Percentiles rank a stretch among this genome's conserved stretches.
Conservation (phyloP, 495 filamentous ascomycete species). For the Trichoderma reesei region DNA sequence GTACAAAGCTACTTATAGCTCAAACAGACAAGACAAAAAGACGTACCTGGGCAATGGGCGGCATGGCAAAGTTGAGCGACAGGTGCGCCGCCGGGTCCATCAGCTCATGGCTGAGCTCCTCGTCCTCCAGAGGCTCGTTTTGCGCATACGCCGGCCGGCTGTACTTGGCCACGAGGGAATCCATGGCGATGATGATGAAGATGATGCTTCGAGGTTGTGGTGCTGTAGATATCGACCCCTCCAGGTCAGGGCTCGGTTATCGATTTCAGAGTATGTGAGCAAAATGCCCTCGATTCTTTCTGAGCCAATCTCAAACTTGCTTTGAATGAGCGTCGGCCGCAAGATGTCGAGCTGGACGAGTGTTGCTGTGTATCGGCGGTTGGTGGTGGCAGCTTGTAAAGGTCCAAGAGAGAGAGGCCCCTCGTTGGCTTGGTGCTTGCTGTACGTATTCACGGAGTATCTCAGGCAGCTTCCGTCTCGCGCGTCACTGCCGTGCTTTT, state of each 20-base stretch:
- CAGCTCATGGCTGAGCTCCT: slow-evolving; percentile 61
- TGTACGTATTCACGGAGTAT: not conserved
- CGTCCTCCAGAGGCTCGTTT: slow-evolving; percentile 60
- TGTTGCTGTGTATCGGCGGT: not conserved
- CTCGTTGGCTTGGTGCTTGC: not conserved
- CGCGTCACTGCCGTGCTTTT: slow-evolving; percentile 7
- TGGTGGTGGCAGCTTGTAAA: not conserved
- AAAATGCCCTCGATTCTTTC: no score
- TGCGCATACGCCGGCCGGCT: slow-evolving; percentile 55
- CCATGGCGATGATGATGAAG: slow-evolving; percentile 38
- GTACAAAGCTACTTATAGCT: not conserved
- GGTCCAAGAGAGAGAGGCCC: not conserved
- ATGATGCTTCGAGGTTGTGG: not conserved
- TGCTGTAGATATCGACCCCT: not conserved
- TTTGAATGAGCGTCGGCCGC: no score
- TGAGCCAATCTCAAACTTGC: no score
- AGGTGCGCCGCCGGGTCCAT: slow-evolving; percentile 54
- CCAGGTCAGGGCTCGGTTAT: no score
- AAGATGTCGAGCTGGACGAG: not conserved
- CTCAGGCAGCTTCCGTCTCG: slow-evolving; percentile 12
- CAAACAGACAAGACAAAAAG: not conserved
- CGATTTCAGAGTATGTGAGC: no score
- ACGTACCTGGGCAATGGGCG: slow-evolving; percentile 83
- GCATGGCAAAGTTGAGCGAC: slow-evolving; percentile 84
- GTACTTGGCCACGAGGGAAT: slow-evolving; percentile 87